phyloP scores from a whole-genome alignment of 352 stramenopile genomes.

The Pythium chondricola region DNA sequence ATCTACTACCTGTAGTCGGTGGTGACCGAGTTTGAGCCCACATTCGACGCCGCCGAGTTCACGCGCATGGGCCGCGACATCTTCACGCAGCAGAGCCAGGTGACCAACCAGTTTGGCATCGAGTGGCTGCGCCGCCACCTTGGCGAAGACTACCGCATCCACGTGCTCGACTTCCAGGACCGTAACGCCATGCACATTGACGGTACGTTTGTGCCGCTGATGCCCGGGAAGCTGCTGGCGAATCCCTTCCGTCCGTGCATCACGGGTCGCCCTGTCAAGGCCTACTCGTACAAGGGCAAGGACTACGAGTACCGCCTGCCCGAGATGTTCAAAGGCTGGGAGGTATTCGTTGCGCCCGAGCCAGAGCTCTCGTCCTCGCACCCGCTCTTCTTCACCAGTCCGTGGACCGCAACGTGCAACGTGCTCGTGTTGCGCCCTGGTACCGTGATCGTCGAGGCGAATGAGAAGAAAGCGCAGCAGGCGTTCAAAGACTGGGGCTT shows the following conservation, averaged over 20 bases:
- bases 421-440: slow-evolving; percentile 80
- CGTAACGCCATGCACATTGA: slow-evolving; percentile 91
- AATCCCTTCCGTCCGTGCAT: slow-evolving; percentile 87
- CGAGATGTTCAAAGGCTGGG: slow-evolving; percentile 90
- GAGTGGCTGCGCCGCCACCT: slow-evolving; percentile 86
- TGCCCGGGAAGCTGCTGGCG: slow-evolving; percentile 79
- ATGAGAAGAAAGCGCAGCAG: slow-evolving; percentile 75
- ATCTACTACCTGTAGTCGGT: slow-evolving; percentile 36
- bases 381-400: slow-evolving; percentile 87
- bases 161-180: slow-evolving; percentile 88
- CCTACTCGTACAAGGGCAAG: slow-evolving; percentile 87
- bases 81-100: slow-evolving; percentile 88
- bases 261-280: slow-evolving; percentile 79
- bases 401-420: slow-evolving; percentile 89
- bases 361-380: slow-evolving; percentile 72
- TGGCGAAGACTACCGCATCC: slow-evolving; percentile 79
- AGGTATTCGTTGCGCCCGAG: slow-evolving; percentile 83
- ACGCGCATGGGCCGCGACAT: slow-evolving; percentile 88
- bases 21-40: slow-evolving; percentile 87
- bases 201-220: slow-evolving; percentile 83
- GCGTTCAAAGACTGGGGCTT: slow-evolving; percentile 88
- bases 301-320: slow-evolving; percentile 83
- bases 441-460: slow-evolving; percentile 78
- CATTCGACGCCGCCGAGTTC: slow-evolving; percentile 87
- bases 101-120: slow-evolving; percentile 89